A percentile compares a stretch with the other conserved stretches of the same genome.
These are phyloP conservation scores for Teratosphaeria nubilosa DNA, from an alignment of 2,329 filamentous ascomycete genomes.

Conservation along the genomic window DNA sequence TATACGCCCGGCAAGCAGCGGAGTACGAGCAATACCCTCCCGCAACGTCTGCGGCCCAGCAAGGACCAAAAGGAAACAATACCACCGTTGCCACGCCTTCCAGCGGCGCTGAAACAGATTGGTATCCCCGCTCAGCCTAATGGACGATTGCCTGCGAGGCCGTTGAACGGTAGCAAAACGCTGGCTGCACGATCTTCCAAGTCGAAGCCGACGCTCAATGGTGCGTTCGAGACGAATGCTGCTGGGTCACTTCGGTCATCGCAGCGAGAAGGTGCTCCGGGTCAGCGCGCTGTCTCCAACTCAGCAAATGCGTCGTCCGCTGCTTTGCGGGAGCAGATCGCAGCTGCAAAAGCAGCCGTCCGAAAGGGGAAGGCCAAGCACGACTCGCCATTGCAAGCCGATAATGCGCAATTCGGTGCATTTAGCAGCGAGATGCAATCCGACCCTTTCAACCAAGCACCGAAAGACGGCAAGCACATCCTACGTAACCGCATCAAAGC, in stretches of 20 bases:
- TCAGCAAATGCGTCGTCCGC: constrained; percentile 51
- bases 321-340: constrained; percentile 80
- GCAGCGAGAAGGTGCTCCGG: neutral
- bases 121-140: neutral
- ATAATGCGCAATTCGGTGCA: constrained; percentile 20
- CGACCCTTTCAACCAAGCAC: constrained; percentile 63
- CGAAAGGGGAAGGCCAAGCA: constrained; percentile 19
- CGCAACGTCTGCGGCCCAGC: constrained; percentile 14
- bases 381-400: constrained; percentile 10
- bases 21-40: constrained; percentile 18
- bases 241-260: neutral
- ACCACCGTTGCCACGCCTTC: constrained; percentile 3
- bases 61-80: neutral
- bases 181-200: constrained; percentile 23
- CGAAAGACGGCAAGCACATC: constrained; percentile 54
- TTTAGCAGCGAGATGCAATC: constrained; percentile 51
- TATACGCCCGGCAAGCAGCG: constrained; percentile 13
- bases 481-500: constrained; percentile 61
- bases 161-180: constrained; percentile 24
- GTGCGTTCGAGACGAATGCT: constrained; percentile 21
- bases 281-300: constrained; percentile 15
- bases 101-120: constrained; percentile 10
- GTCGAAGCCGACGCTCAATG: constrained; percentile 23
- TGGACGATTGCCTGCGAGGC: neutral
- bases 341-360: constrained; percentile 76